Conservation (phyloP, 1,139 yeast genomes). For the Debaryomyces nepalensis region DNA sequence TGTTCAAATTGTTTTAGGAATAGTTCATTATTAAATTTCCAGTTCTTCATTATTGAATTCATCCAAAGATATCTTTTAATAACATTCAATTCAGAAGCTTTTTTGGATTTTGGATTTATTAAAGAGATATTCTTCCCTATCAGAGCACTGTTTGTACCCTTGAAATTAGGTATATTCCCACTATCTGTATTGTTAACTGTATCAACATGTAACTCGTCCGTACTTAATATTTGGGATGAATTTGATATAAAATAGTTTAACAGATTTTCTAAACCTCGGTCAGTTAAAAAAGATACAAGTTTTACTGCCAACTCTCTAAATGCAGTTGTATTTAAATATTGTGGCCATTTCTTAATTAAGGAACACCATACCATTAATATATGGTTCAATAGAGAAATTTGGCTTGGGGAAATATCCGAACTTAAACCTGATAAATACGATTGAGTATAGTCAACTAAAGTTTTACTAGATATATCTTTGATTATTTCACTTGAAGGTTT, state of each 20-base stretch:
- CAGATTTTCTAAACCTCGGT: conserved; percentile 1
- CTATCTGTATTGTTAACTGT: neutral
- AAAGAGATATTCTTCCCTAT: conserved; percentile 10
- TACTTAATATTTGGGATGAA: conserved; percentile 4
- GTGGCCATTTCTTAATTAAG: conserved; percentile 11
- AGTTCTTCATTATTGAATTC: conserved; percentile 30
- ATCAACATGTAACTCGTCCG: conserved; percentile 6
- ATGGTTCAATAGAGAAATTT: conserved; percentile 11
- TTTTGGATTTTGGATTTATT: conserved; percentile 14
- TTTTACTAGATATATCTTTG: conserved; percentile 9
- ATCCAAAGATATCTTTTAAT: conserved; percentile 40
- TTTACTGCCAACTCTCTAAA: conserved; percentile 8
- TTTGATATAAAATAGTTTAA: conserved; percentile 5
- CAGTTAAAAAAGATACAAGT: conserved; percentile 3
- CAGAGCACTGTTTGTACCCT: conserved; percentile 1
- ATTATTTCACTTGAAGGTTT: conserved; percentile 8
- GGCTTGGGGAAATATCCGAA: neutral
- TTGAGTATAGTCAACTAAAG: conserved; percentile 12
- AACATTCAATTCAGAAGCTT: conserved; percentile 13
- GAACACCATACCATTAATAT: conserved; percentile 16
- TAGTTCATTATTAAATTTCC: conserved; percentile 26
- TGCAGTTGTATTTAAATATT: conserved; percentile 4
- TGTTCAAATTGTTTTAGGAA: conserved; percentile 18
- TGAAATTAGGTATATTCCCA: conserved; percentile 3
- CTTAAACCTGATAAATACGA: conserved; percentile 13